A percentile compares a stretch with the other conserved stretches of the same genome.
Conservation (phyloP, 1,284 basidiomycete genomes). For the Cryptococcus amylolentus region DNA sequence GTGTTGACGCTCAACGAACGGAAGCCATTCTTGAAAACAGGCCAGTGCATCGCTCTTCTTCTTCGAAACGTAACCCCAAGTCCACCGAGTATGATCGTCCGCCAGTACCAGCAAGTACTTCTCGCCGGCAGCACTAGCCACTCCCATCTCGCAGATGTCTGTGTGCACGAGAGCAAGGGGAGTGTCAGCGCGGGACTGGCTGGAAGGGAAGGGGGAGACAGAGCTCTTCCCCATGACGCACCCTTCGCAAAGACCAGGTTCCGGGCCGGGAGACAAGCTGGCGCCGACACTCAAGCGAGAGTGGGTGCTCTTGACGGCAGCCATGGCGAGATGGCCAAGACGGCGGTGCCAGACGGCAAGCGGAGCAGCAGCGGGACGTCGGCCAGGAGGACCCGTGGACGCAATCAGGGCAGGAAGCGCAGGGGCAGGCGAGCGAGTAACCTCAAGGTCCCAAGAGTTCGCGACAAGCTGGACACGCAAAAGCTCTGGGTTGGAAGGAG, state of each 20-base stretch:
- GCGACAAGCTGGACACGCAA: not conserved
- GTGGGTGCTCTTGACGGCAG: not conserved
- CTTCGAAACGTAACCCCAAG: not conserved
- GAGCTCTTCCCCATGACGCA: not conserved
- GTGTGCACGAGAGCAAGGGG: slow-evolving; percentile 1
- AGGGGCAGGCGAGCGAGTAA: not conserved
- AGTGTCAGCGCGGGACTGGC: not conserved
- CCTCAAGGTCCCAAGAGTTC: not conserved
- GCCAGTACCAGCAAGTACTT: slow-evolving; percentile 2
- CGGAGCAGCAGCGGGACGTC: not conserved
- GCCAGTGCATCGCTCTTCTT: slow-evolving; percentile 4
- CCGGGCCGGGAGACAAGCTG: not conserved
- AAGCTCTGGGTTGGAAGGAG: not conserved
- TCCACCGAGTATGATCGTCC: slow-evolving; percentile 4
- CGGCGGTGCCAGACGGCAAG: not conserved
- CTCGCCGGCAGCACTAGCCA: not conserved
- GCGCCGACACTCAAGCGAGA: not conserved
- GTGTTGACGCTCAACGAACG: not conserved
- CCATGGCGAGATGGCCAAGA: not conserved
- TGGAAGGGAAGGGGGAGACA: not conserved
- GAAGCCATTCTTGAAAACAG: not conserved
- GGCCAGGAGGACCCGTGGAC: not conserved
- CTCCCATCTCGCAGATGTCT: slow-evolving; percentile 5
- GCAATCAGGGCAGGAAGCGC: not conserved
- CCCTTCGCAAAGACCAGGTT: not conserved